Evolutionary conservation across 768 basidiomycete genomes (phyloP).

Genomic region (Termitomyces sp.): DNA sequence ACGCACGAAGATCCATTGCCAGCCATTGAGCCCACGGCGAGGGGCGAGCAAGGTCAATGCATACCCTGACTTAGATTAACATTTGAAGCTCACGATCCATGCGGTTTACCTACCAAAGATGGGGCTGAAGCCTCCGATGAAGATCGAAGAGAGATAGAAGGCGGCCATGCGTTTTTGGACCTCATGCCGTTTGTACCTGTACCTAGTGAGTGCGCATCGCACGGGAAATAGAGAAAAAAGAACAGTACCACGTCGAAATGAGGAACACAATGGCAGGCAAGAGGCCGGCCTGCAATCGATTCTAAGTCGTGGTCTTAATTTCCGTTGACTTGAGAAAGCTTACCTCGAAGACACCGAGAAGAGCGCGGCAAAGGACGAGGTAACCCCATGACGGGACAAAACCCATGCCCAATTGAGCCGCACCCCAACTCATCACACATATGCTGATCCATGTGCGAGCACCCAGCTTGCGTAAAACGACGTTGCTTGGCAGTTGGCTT

Average conservation of each 20-base stretch:
- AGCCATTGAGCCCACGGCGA: constrained; percentile 13
- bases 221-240: neutral
- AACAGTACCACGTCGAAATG: constrained; percentile 5
- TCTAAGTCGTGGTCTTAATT: neutral
- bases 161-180: constrained; percentile 32
- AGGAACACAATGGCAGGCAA: neutral
- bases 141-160: constrained; percentile 27
- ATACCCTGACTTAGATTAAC: constrained; percentile 8
- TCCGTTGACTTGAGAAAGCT: neutral
- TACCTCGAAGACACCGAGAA: constrained; percentile 39
- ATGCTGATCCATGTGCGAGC: constrained; percentile 36
- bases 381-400: constrained; percentile 33
- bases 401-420: constrained; percentile 37
- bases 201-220: neutral
- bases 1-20: constrained; percentile 25
- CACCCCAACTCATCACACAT: constrained; percentile 34
- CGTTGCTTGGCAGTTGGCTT: constrained; percentile 41
- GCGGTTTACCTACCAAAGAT: constrained; percentile 14
- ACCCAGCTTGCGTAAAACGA: constrained; percentile 32
- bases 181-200: constrained; percentile 33
- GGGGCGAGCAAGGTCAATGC: constrained; percentile 11
- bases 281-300: neutral
- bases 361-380: constrained; percentile 31
- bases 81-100: neutral
- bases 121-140: constrained; percentile 23